Evolutionary conservation across 148 eudicot genomes (phyloP), one percentile per base, ranked within the genome.

Genomic region (Silene latifolia): DNA sequence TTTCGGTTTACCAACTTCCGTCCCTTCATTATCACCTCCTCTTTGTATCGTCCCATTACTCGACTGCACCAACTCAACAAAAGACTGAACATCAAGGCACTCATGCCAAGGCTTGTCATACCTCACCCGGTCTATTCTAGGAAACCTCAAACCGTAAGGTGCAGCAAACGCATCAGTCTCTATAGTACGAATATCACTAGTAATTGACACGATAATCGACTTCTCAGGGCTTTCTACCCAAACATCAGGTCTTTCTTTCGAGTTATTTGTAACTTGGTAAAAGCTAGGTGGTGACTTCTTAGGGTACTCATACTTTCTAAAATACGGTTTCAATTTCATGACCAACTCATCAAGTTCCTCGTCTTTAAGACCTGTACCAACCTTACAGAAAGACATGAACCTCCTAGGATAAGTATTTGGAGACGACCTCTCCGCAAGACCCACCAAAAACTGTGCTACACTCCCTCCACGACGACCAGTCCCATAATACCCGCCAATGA

Each of bases 151-250:
- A 82, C 92, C 79, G 77, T 92, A 89, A 73, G 98, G 98, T 44
- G 96, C 91, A 79, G 98, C 84, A 88, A 87, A 95, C 65, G 82
- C 93, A 83, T 85, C 96, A 81, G 98, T 85, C 69, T 83, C 83
- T 75, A 95, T 92, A 44, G 89, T 89, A 71, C 98, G 93, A 76
- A 95, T 90, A 75, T 95, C 98, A 81, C 93, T 89, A n/a, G 93
- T 85, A 73, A 95, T 89, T 25, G 98, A 80, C 56, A 95, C 81
- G 73, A 95, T 89, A 44, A 95, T 77, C 17, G 98, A 95, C 78
- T 92, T 92, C 75, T 95, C 98, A 77, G 98, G 98, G 82, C 89
- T 95, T 56, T 90, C 98, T 77, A 95, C 86, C 98, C 98, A 95
- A 71, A 95, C 98, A 89, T 95, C 98, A 12, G 98, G 98, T 71